phyloP scores from a whole-genome alignment of 176 grass and related monocot genomes.

The Phyllostachys edulis region DNA sequence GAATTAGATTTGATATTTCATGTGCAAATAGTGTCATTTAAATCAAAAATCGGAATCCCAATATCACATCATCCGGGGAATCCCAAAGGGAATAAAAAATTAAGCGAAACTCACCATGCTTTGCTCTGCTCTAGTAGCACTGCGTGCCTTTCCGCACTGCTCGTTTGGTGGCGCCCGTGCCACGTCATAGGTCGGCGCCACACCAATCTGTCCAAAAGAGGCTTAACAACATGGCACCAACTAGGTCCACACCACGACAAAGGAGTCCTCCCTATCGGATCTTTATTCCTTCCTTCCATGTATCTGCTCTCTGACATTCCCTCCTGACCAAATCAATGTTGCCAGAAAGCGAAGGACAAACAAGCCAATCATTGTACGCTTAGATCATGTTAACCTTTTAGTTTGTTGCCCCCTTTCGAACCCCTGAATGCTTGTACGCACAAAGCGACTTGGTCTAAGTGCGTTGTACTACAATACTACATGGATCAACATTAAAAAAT shows the following conservation, averaged over 20 bases:
- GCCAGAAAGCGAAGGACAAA: not conserved
- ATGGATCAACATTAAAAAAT: too few species aligned
- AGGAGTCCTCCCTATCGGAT: not conserved
- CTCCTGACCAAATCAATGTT: not conserved
- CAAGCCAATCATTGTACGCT: too few species aligned
- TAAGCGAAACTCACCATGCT: not conserved
- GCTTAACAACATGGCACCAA: not conserved
- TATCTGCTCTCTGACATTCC: not conserved
- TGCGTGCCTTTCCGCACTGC: not conserved
- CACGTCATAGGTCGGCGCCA: constrained; percentile 15
- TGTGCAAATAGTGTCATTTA: too few species aligned
- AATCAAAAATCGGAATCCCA: too few species aligned
- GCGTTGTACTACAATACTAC: too few species aligned
- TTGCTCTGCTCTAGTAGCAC: too few species aligned
- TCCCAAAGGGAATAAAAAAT: not conserved
- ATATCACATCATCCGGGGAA: not conserved
- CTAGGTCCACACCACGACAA: constrained; percentile 14
- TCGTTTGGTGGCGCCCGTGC: constrained; percentile 31
- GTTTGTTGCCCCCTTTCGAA: too few species aligned
- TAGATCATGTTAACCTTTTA: too few species aligned
- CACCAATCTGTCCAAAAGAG: not conserved
- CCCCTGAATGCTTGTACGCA: too few species aligned
- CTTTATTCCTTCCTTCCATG: not conserved
- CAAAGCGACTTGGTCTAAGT: too few species aligned
- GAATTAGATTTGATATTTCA: too few species aligned